phyloP scores from a whole-genome alignment of 768 basidiomycete genomes.

The Pleurotus tuber-regium region DNA sequence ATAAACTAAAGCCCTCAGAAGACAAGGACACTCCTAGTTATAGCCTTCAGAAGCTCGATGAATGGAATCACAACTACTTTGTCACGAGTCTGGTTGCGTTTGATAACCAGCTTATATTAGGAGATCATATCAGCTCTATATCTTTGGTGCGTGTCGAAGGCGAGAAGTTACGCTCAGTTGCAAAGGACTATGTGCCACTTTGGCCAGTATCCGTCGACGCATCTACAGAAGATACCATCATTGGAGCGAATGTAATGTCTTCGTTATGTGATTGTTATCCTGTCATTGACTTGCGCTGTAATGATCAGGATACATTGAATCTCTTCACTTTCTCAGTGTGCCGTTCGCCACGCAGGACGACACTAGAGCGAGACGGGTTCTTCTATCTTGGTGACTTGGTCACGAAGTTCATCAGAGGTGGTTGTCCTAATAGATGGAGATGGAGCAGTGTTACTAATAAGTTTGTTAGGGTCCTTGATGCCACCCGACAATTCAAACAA shows the following conservation, averaged over 20 bases:
- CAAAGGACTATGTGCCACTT: conserved; percentile 72
- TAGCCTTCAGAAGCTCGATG: conserved; percentile 40
- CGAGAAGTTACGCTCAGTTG: conserved; percentile 48
- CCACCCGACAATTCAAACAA: conserved; percentile 41
- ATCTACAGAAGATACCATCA: conserved; percentile 48
- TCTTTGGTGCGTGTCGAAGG: conserved; percentile 57
- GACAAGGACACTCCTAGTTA: conserved; percentile 29
- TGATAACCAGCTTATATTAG: conserved; percentile 58
- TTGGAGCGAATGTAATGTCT: conserved; percentile 71
- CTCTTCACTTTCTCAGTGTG: conserved; percentile 60
- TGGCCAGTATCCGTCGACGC: conserved; percentile 72
- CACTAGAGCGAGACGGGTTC: conserved; percentile 62
- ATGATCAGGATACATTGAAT: conserved; percentile 61
- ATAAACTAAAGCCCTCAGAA: conserved; percentile 33
- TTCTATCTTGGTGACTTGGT: conserved; percentile 78
- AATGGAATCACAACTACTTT: conserved; percentile 84
- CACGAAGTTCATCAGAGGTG: conserved; percentile 72
- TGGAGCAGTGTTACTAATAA: neutral
- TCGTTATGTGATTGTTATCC: conserved; percentile 11
- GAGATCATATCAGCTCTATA: conserved; percentile 80
- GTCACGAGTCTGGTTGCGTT: conserved; percentile 64
- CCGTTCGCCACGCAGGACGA: conserved; percentile 35
- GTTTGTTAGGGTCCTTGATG: conserved; percentile 50
- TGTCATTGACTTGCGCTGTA: conserved; percentile 1
- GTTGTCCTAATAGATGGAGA: too few relatives aligned